Evolutionary conservation across 306 rosid genomes (phyloP).

Genomic region (Cucumis cinereus): DNA sequence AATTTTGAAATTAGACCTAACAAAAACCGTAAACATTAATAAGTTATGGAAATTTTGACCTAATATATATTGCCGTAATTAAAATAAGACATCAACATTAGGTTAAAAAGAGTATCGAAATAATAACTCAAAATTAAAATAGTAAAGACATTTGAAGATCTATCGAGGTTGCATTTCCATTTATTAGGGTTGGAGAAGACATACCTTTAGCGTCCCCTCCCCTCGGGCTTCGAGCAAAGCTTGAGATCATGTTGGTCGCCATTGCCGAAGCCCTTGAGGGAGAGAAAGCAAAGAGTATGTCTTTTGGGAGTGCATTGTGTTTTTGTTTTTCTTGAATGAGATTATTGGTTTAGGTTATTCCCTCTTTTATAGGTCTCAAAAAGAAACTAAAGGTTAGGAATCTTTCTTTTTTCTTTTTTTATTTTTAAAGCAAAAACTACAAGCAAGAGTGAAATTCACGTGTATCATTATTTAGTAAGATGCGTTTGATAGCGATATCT

Average conservation of each 20-base stretch:
- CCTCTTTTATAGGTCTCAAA: neutral
- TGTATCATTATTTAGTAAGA: neutral
- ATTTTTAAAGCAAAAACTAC: neutral
- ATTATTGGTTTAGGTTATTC: neutral
- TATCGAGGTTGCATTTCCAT: neutral
- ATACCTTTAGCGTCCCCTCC: slow-evolving; percentile 2
- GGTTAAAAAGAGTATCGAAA: neutral
- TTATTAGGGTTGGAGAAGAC: neutral
- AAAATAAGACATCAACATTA: neutral
- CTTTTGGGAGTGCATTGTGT: neutral
- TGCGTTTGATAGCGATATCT: neutral
- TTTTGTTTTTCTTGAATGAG: neutral
- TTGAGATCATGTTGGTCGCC: neutral
- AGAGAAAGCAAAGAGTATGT: slow-evolving; percentile 3
- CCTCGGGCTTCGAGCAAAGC: neutral
- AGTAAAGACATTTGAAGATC: neutral
- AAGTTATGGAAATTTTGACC: neutral
- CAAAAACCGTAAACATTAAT: too few relatives aligned
- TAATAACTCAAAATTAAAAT: too few relatives aligned
- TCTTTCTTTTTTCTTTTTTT: neutral
- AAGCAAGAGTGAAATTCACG: neutral
- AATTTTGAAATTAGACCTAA: neutral
- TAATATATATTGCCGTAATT: neutral
- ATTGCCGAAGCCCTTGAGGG: slow-evolving; percentile 5
- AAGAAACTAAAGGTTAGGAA: neutral